Evolutionary conservation across 805 yeast genomes (phyloP).

Genomic region (Deakozyma indianensis): DNA sequence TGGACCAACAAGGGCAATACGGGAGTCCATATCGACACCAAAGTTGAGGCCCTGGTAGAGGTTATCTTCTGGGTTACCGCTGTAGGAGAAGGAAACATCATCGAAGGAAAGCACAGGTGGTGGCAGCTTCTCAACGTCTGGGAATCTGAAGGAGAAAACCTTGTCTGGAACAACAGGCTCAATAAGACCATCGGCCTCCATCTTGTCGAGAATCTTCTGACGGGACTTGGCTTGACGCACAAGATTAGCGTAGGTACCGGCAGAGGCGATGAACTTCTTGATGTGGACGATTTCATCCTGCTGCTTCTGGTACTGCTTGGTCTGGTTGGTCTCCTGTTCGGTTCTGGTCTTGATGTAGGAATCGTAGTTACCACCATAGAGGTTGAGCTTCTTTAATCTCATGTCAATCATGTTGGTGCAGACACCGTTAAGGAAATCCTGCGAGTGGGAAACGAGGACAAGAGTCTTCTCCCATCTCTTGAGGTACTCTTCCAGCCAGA

Average conservation of each 20-base stretch:
- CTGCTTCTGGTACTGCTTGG: conserved; percentile 93
- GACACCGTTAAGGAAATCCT: conserved; percentile 98
- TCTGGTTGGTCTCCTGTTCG: conserved; percentile 92
- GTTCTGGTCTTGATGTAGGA: conserved; percentile 87
- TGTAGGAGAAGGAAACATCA: conserved; percentile 81
- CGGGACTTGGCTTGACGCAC: conserved; percentile 98
- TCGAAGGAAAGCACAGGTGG: conserved; percentile 98
- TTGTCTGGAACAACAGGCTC: conserved; percentile 86
- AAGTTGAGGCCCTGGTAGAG: conserved; percentile 83
- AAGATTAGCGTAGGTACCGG: conserved; percentile 98
- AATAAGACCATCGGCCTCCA: conserved; percentile 96
- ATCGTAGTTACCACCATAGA: conserved; percentile 98
- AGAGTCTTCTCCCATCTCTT: conserved; percentile 88
- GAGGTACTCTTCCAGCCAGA: conserved; percentile 97
- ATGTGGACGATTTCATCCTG: conserved; percentile 98
- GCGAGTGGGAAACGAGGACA: conserved; percentile 93
- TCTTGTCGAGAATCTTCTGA: conserved; percentile 97
- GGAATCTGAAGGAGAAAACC: conserved; percentile 88
- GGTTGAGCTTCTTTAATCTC: conserved; percentile 62
- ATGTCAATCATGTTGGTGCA: conserved; percentile 97
- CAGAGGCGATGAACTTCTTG: conserved; percentile 97
- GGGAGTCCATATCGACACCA: conserved; percentile 99
- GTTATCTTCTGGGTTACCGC: conserved; percentile 62
- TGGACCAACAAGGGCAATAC: conserved; percentile 96
- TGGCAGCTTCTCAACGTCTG: conserved; percentile 91